Evolutionary conservation across 2,329 filamentous ascomycete genomes (phyloP), one percentile per base, ranked within the genome.

Genomic region (Fusarium cyanostomum): DNA sequence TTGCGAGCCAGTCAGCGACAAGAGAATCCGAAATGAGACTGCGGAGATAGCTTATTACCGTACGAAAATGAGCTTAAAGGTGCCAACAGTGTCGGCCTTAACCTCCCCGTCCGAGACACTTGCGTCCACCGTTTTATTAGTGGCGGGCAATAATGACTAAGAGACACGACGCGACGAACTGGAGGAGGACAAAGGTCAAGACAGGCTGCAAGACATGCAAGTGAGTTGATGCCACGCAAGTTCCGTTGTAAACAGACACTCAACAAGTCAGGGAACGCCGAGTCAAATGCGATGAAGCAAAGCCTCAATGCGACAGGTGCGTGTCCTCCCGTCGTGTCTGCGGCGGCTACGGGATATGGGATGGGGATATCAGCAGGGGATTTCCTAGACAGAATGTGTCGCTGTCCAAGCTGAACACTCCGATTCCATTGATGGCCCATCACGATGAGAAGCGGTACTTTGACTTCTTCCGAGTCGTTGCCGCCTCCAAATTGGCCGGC

Each of bases 61-160:
- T 39, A 11, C 28, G 26, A 5, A 18, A 9, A 28, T 55, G 24
- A 48, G 37, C 51, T 43, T 55, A 49, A 49, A 48, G 41, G 35
- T 18, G 31, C 34, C 31, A 28, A 31, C n/a, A 9, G 13, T 27
- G 15, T 38, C 9, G 8, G 41, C 15, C 7, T 52, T 13, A 13
- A 31, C 10, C 28, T 31, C 10, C 5, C 6, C 28, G 9, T 11
- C 28, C 11, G 28, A 31, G 28, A 5, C 6, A 11, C 28, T 13
- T 12, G 2, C 11, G 9, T 12, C 10, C 7, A 13, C 13, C 11
- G 13, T 31, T 11, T 31, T 13, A 30, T n/a, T n/a, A n/a, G n/a
- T n/a, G n/a, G n/a, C n/a, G n/a, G n/a, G n/a, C n/a, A n/a, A n/a
- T n/a, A n/a, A n/a, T n/a, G n/a, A n/a, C n/a, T n/a, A n/a, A n/a